Evolutionary conservation across 805 yeast genomes (phyloP).

Genomic region (Candida easanensis): DNA sequence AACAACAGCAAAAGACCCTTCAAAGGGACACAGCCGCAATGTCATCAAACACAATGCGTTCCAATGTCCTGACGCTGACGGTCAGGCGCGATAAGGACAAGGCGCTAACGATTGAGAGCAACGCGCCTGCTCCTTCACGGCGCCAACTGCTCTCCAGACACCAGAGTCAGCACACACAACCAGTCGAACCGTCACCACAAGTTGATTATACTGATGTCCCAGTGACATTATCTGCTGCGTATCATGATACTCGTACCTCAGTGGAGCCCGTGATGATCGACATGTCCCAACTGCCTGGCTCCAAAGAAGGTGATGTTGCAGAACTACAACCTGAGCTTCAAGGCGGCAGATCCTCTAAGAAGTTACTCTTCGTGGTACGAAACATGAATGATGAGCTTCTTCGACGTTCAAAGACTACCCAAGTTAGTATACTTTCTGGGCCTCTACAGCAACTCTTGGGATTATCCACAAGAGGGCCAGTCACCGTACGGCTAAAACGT

Average conservation of each 20-base stretch:
- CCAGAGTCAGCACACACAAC: background rate
- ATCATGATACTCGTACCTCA: conserved; percentile 68
- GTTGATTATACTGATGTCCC: conserved; percentile 19
- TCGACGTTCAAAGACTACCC: conserved; percentile 32
- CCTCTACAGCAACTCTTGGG: conserved; percentile 59
- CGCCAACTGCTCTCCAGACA: background rate
- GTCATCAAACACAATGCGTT: conserved; percentile 22
- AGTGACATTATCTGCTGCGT: conserved; percentile 20
- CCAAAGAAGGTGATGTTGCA: conserved; percentile 72
- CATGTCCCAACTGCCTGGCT: conserved; percentile 54
- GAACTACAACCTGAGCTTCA: conserved; percentile 48
- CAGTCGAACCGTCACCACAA: background rate
- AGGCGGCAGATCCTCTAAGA: conserved; percentile 30
- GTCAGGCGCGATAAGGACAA: conserved; percentile 24
- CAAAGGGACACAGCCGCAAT: background rate
- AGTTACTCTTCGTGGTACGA: conserved; percentile 43
- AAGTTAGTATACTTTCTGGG: conserved; percentile 58
- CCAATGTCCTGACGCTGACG: conserved; percentile 29
- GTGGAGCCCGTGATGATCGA: conserved; percentile 63
- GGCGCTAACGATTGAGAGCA: conserved; percentile 25
- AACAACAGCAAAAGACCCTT: background rate
- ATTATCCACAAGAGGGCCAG: conserved; percentile 64
- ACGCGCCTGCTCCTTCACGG: conserved; percentile 3
- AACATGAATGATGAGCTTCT: conserved; percentile 31
- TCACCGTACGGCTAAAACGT: conserved; percentile 49